A percentile compares a stretch with the other conserved stretches of the same genome.
Conservation (phyloP, 345 rosid species). For the Gossypium sturtianum region DNA sequence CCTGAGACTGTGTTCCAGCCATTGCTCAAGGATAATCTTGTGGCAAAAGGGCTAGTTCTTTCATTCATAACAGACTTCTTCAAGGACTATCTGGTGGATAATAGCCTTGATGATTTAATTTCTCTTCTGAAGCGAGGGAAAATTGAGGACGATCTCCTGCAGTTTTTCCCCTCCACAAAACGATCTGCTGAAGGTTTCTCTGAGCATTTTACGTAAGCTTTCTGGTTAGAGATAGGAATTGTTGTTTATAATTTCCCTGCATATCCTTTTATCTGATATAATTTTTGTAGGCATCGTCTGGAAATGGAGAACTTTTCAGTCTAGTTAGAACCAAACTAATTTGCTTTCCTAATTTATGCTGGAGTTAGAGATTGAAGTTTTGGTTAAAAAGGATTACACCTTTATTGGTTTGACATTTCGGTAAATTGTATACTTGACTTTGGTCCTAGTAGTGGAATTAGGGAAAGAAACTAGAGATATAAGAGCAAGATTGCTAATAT, state of each 20-base stretch:
- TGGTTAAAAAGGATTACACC: background rate
- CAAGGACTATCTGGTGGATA: conserved; percentile 92
- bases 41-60: conserved; percentile 97
- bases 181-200: conserved; percentile 82
- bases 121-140: conserved; percentile 88
- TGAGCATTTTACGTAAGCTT: conserved; percentile 92
- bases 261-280: conserved; percentile 2
- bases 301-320: background rate
- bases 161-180: conserved; percentile 74
- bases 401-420: background rate
- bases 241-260: background rate
- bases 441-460: background rate
- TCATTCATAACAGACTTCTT: conserved; percentile 90
- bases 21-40: conserved; percentile 95
- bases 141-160: conserved; percentile 86
- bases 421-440: background rate
- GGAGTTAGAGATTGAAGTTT: background rate
- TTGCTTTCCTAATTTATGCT: background rate
- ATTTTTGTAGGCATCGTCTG: background rate
- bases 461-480: background rate
- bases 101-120: conserved; percentile 91
- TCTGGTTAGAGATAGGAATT: background rate
- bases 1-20: conserved; percentile 98
- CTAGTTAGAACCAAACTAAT: background rate
- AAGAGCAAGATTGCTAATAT: background rate